Conservation (phyloP, 306 rosid species). For the Prunus dulcis region DNA sequence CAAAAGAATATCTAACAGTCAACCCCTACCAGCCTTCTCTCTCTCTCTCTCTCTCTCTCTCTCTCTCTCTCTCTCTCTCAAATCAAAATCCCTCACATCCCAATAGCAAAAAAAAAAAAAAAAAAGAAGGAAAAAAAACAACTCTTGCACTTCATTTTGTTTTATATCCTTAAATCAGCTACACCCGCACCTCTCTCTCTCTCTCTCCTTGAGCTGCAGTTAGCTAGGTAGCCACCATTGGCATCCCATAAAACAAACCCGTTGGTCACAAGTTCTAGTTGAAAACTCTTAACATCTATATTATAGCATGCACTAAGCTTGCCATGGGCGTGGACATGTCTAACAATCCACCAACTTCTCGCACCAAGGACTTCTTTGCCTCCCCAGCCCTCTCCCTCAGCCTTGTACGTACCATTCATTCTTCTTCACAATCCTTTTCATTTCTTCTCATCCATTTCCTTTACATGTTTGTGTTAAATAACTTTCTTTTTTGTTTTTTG, state of each 20-base stretch:
- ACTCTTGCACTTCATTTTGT: slow-evolving; percentile 57
- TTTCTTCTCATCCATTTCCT: not conserved
- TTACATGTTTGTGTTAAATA: not conserved
- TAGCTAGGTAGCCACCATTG: slow-evolving; percentile 11
- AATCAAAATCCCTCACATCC: not conserved
- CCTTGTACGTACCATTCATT: slow-evolving; percentile 44
- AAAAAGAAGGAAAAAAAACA: not conserved
- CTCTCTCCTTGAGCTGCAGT: not conserved
- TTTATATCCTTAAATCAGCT: slow-evolving; percentile 82
- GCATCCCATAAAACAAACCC: slow-evolving; percentile 31
- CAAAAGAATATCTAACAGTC: slow-evolving; percentile 73
- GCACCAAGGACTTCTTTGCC: slow-evolving; percentile 76
- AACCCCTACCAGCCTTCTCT: slow-evolving; percentile 71
- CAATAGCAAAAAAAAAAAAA: not conserved
- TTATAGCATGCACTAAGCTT: slow-evolving; percentile 5
- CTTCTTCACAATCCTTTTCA: not conserved
- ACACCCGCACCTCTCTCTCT: slow-evolving; percentile 21
- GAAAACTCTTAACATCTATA: not conserved
- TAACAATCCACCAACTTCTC: slow-evolving; percentile 72
- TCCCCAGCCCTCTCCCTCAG: slow-evolving; percentile 97
- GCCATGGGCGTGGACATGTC: slow-evolving; percentile 96
- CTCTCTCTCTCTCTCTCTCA: slow-evolving; percentile 16
- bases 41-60: slow-evolving; percentile 16
- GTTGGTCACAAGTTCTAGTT: not conserved
- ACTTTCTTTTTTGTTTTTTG: not conserved